phyloP scores from a whole-genome alignment of 1,284 basidiomycete species.

The Ceratobasidium sp. region DNA sequence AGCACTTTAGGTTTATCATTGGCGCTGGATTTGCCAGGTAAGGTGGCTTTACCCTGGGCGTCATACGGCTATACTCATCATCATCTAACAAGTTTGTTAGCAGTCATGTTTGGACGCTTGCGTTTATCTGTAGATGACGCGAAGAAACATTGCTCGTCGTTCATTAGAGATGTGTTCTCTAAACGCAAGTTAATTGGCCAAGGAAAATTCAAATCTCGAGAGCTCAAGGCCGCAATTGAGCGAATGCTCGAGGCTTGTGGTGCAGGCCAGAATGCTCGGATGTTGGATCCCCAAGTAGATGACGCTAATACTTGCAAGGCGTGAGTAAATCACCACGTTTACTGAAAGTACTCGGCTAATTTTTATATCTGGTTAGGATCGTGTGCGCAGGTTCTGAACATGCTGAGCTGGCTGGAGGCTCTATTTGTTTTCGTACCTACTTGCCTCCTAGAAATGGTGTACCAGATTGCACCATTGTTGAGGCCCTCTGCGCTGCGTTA shows the following conservation, averaged over 20 bases:
- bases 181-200: not conserved
- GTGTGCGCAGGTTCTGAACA: slow-evolving; percentile 1
- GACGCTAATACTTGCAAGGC: not conserved
- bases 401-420: not conserved
- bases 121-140: slow-evolving; percentile 46
- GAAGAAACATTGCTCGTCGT: slow-evolving; percentile 9
- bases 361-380: not conserved
- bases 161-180: slow-evolving; percentile 22
- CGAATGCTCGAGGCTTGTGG: not conserved
- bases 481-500: slow-evolving; percentile 5
- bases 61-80: not conserved
- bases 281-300: not conserved
- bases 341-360: not conserved
- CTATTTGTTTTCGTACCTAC: slow-evolving; percentile 12
- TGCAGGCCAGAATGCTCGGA: not conserved
- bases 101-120: slow-evolving; percentile 50
- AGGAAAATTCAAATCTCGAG: not conserved
- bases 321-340: not conserved
- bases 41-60: not conserved
- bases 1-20: slow-evolving; percentile 6
- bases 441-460: not conserved
- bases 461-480: slow-evolving; percentile 11
- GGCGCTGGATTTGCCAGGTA: slow-evolving; percentile 1
- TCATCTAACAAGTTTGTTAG: slow-evolving; percentile 45
- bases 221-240: not conserved